Evolutionary conservation across 2,329 filamentous ascomycete species (phyloP).

Genomic region (Apiospora malaysiana): DNA sequence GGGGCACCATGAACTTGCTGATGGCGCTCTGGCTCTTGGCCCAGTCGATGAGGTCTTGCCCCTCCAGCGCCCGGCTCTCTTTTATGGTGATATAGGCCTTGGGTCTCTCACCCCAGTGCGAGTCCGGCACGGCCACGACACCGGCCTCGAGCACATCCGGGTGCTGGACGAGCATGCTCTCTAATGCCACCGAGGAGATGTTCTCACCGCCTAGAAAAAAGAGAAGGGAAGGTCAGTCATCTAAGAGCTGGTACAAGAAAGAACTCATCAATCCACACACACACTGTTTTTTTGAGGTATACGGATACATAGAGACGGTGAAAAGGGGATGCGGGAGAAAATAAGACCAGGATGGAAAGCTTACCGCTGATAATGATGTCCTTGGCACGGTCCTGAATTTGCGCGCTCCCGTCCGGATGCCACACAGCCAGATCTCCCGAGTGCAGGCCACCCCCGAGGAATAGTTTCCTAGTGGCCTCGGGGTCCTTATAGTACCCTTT

Average conservation of each 20-base stretch:
- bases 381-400: constrained; percentile 93
- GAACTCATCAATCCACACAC: too few species aligned
- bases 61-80: constrained; percentile 63
- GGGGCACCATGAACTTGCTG: constrained; percentile 86
- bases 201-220: constrained; percentile 80
- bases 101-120: constrained; percentile 94
- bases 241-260: too few species aligned
- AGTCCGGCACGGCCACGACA: constrained; percentile 85
- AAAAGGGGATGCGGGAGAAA: too few species aligned
- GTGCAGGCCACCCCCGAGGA: constrained; percentile 84
- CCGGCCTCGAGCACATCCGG: constrained; percentile 90
- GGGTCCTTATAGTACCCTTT: constrained; percentile 92
- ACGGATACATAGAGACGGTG: too few species aligned
- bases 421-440: constrained; percentile 92
- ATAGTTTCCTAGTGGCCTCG: constrained; percentile 85
- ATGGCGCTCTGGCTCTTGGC: constrained; percentile 81
- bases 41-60: constrained; percentile 82
- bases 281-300: background rate
- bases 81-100: constrained; percentile 91
- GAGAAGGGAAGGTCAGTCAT: background rate
- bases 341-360: constrained; percentile 29
- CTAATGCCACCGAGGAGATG: constrained; percentile 91
- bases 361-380: constrained; percentile 96
- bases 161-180: constrained; percentile 87
- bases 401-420: constrained; percentile 87